Conservation (phyloP, 2,329 filamentous ascomycete species). For the Pezicula neosporulosa region DNA sequence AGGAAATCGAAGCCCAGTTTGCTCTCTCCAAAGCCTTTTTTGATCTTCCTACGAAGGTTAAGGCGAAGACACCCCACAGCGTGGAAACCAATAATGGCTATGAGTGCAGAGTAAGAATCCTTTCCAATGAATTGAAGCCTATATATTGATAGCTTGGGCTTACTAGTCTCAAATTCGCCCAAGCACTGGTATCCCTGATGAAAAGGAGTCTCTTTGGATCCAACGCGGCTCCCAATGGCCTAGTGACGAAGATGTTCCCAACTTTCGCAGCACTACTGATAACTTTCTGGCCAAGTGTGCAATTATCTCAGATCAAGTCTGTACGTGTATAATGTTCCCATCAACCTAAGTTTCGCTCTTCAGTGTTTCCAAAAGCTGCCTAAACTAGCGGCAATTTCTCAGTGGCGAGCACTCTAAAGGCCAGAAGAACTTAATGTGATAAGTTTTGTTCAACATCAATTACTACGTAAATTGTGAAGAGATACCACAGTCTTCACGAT, state of each 20-base stretch:
- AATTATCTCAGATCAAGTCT: background rate
- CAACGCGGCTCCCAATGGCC: background rate
- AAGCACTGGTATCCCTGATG: background rate
- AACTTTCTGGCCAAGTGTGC: background rate
- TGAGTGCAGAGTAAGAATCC: background rate
- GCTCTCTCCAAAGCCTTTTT: conserved; percentile 42
- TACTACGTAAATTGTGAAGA: no score
- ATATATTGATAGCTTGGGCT: background rate
- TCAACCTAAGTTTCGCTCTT: no score
- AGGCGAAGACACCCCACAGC: conserved; percentile 38
- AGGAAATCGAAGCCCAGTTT: conserved; percentile 38
- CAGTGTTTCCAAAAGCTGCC: no score
- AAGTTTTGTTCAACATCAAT: background rate
- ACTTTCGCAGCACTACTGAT: background rate
- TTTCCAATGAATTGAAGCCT: background rate
- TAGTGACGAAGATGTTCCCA: background rate
- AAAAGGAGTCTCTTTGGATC: background rate
- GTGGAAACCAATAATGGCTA: background rate
- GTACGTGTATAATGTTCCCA: background rate
- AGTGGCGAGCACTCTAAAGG: background rate
- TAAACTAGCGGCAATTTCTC: no score
- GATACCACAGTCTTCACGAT: no score
- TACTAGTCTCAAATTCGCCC: background rate
- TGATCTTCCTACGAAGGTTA: conserved; percentile 39
- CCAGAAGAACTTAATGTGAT: background rate